Percentiles rank a stretch among this genome's conserved stretches.
Evolutionary conservation across 129 eudicot genomes (phyloP).

Genomic region (Artemisia tridentata): DNA sequence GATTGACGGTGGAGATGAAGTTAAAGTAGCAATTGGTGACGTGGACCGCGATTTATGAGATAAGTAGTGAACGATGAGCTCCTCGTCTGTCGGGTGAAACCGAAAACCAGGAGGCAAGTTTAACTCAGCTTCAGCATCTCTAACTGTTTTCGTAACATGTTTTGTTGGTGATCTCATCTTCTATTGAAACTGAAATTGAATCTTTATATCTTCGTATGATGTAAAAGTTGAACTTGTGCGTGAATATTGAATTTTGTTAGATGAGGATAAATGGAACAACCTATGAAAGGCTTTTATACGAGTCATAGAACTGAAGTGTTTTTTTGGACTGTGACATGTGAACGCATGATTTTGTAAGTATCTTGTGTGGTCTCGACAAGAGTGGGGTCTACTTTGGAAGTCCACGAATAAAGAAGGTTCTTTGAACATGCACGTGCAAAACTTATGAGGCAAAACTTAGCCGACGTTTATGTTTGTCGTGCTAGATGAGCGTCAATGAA

Average conservation of each 20-base stretch:
- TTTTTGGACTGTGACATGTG: not conserved
- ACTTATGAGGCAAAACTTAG: no score
- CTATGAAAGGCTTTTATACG: constrained; percentile 21
- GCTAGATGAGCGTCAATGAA: no score
- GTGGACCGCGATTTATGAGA: constrained; percentile 13
- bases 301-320: not conserved
- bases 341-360: not conserved
- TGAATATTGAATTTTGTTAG: not conserved
- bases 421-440: not conserved
- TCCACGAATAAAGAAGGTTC: not conserved
- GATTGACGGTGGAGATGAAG: constrained; percentile 4
- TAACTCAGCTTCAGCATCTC: constrained; percentile 39
- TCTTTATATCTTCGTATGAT: not conserved
- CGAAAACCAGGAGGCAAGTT: constrained; percentile 42
- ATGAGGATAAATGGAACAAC: not conserved
- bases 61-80: constrained; percentile 32
- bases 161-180: constrained; percentile 31
- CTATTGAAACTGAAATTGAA: not conserved
- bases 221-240: not conserved
- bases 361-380: not conserved
- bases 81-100: constrained; percentile 44
- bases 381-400: not conserved
- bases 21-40: not conserved
- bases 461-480: no score
- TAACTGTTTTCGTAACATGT: constrained; percentile 12